Evolutionary conservation across 2,329 filamentous ascomycete species (phyloP), one percentile per base, ranked within the genome.

Genomic region (Trichoderma simmonsii): DNA sequence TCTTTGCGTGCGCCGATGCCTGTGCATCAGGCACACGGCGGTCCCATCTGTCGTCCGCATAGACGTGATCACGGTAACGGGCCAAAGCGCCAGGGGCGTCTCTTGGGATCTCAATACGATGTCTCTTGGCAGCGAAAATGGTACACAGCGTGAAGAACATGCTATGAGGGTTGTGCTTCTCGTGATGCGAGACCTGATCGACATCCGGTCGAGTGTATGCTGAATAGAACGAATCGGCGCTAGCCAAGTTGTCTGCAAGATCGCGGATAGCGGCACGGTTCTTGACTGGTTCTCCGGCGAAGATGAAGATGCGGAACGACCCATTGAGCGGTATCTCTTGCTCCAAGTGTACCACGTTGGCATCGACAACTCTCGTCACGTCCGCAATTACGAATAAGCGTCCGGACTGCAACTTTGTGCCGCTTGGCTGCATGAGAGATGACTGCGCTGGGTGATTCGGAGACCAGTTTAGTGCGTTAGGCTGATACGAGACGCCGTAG

Each of bases 271-370:
- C 93, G 62, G 82, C 81, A 56, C 85, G 84, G 14, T 89, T 91
- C 61, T 85, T 84, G 15, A 83, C 78, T 9, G 89, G 89, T 56
- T 86, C 85, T 71, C 95, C 95, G n/a, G 89, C 94, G 80, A 97
- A 97, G 74, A 97, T 81, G 80, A 94, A 97, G 73, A 97, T 86
- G 71, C 94, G 89, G 86, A 95, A 97, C 2, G 94, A 91, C 57
- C 94, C 94, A 81, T 97, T 97, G 72, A 95, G 85, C 0, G 94
- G 94, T 36, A 97, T 88, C 78, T 97, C 93, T 81, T 97, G 94
- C 82, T 97, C 95, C 11, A 97, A 86, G 77, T 97, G 93, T 1
- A 97, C 94, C 6, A 93, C 90, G 81, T 97, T 97, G 79, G 94
- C 92, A 79, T 98, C 95, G 1, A 92, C 90, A 26, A 97, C 92